Evolutionary conservation across 2,329 filamentous ascomycete genomes (phyloP).

Genomic region (Arthrobotrys conoides): DNA sequence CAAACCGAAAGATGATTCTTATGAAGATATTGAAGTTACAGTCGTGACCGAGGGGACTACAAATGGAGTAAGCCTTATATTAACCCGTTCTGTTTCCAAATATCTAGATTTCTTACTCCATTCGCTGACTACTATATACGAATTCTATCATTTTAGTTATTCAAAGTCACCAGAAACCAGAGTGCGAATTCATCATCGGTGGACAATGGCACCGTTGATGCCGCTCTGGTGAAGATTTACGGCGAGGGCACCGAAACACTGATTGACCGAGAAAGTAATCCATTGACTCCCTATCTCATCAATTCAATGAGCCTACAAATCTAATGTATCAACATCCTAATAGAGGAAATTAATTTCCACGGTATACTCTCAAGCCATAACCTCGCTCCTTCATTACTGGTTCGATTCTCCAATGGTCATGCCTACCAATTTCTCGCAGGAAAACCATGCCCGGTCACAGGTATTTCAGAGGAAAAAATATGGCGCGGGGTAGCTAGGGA

Average conservation of each 20-base stretch:
- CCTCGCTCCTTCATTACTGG: conserved; percentile 86
- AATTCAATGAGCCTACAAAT: neutral
- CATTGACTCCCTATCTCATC: neutral
- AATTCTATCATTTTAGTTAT: neutral
- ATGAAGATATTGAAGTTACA: neutral
- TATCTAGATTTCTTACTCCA: neutral
- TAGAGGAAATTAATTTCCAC: conserved; percentile 73
- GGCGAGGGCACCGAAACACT: conserved; percentile 2
- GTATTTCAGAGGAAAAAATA: conserved; percentile 80
- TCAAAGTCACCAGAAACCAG: neutral
- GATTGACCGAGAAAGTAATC: conserved; percentile 17
- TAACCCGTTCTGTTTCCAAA: no score
- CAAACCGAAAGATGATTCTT: neutral
- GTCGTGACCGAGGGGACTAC: neutral
- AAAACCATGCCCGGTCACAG: conserved; percentile 80
- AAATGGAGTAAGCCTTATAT: neutral
- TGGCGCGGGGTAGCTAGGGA: conserved; percentile 85
- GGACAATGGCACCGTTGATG: neutral
- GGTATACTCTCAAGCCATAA: conserved; percentile 84
- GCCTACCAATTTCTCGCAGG: conserved; percentile 91
- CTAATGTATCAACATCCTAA: neutral
- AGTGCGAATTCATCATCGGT: neutral
- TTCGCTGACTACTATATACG: neutral
- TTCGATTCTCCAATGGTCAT: conserved; percentile 93
- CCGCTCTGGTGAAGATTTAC: conserved; percentile 3